These are phyloP conservation scores for Pistacia atlantica DNA, from an alignment of 345 rosid genomes.

Conservation along the genomic window DNA sequence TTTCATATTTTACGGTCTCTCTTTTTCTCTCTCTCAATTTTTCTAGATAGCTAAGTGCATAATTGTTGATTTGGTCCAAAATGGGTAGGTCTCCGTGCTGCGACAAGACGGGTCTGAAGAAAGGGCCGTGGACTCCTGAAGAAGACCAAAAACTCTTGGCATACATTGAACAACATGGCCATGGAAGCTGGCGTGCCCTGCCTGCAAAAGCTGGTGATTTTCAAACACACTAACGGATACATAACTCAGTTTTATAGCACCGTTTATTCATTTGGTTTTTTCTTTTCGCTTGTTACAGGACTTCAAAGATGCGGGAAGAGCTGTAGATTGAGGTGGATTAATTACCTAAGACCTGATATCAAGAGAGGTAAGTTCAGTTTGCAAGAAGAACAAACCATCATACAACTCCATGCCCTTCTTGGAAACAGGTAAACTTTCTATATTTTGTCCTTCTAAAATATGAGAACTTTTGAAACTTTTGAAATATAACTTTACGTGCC, in stretches of 20 bases:
- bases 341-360: constrained; percentile 59
- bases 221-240: neutral
- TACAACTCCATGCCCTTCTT: constrained; percentile 61
- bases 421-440: constrained; percentile 46
- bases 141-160: constrained; percentile 62
- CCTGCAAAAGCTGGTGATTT: constrained; percentile 53
- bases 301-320: constrained; percentile 71
- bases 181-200: constrained; percentile 60
- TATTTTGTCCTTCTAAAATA: neutral
- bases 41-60: neutral
- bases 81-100: constrained; percentile 48
- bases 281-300: constrained; percentile 24
- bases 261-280: neutral
- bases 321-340: constrained; percentile 62
- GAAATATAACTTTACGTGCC: too few species aligned
- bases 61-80: neutral
- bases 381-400: constrained; percentile 59
- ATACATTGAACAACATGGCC: constrained; percentile 51
- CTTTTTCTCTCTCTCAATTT: neutral
- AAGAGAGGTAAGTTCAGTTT: constrained; percentile 59
- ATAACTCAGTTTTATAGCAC: too few species aligned
- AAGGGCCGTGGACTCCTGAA: constrained; percentile 68
- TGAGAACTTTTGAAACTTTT: neutral
- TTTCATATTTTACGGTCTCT: neutral
- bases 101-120: constrained; percentile 58